Conservation (phyloP, 495 filamentous ascomycete genomes). For the Neurospora sp. region DNA sequence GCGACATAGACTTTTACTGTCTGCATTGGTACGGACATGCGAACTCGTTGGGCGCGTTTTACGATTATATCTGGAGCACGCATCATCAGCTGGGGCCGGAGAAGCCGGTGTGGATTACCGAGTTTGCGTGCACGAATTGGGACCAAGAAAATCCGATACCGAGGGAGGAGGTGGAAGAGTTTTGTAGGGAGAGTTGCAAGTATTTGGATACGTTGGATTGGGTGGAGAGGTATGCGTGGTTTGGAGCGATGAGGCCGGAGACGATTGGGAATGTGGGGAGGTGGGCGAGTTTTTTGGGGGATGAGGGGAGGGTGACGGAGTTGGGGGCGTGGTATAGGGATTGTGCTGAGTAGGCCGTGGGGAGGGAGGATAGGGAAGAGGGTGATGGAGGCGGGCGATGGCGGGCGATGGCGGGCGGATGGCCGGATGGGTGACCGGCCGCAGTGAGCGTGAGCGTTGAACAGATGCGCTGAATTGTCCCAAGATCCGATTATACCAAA, state of each 20-base stretch:
- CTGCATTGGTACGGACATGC: constrained; percentile 16
- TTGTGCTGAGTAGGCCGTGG: background rate
- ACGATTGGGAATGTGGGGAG: constrained; percentile 12
- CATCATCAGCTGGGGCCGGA: constrained; percentile 17
- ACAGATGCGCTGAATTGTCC: background rate
- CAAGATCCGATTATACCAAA: background rate
- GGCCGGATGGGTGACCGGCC: background rate
- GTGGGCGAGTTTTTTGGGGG: constrained; percentile 13
- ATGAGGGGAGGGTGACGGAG: constrained; percentile 7
- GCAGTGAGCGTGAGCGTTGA: background rate
- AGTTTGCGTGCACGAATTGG: constrained; percentile 18
- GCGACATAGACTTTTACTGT: constrained; percentile 14
- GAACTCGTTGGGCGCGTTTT: constrained; percentile 9
- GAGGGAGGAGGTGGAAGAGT: constrained; percentile 9
- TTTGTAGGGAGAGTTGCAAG: constrained; percentile 11
- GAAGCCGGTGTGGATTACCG: constrained; percentile 13
- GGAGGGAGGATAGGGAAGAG: background rate
- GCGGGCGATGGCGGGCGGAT: background rate
- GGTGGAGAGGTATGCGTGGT: constrained; percentile 18
- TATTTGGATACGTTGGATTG: constrained; percentile 17
- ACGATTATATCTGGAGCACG: constrained; percentile 16
- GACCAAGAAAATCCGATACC: constrained; percentile 5
- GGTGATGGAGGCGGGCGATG: background rate
- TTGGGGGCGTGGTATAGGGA: constrained; percentile 14
- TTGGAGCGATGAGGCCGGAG: constrained; percentile 15